Base-by-base conservation (phyloP, 257 asterid genomes). In the Solanum chiquidenum region DNA sequence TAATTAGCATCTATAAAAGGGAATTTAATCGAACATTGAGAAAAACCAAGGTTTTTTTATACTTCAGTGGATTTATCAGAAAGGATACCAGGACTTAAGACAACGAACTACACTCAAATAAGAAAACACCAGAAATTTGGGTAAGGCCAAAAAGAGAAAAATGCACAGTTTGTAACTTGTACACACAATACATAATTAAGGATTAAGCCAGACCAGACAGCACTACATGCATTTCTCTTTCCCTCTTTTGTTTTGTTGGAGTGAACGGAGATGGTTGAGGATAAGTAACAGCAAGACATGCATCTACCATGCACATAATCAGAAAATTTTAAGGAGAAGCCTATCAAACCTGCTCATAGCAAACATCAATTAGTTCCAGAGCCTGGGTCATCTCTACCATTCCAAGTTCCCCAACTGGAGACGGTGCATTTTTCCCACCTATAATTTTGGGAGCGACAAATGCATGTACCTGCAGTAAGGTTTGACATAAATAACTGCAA, bases 341-440 rank as follows among this genome's bases (percentile, higher is more conserved):
- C 86, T 49, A 25, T n/a, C 85, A 62, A 88, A 95, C 98, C 98
- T 93, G 96, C 91, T 97, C 98, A 86, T 95, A 94, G 49, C 90
- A 92, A 84, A 94, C 98, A 89, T 97, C 99, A 89, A 87, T 88
- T 74, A 97, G 88, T 89, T 95, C 98, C 89, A 97, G 71, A 71
- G 99, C 99, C 88, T 97, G 99, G 68, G 99, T 89, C 99, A 97
- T 97, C 94, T 97, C 99, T 91, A 97, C 98, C 99, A 97, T 97
- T 88, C 99, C 99, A 77, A 97, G 98, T 89, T 97, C 99, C 72
- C 99, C 98, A 9, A 96, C 96, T 38, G 99, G 99, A 44, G 99
- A 92, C 0, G 99, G 99, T 23, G 99, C 99, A 92, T 92, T 92
- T 88, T 88, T 93, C 83, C 99, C 99, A 35, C 99, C 99, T 87